A percentile compares a stretch with the other conserved stretches of the same genome.
These are phyloP conservation scores for Podila horticola DNA, from an alignment of 192 early-diverging fungal species.

Conservation along the genomic window DNA sequence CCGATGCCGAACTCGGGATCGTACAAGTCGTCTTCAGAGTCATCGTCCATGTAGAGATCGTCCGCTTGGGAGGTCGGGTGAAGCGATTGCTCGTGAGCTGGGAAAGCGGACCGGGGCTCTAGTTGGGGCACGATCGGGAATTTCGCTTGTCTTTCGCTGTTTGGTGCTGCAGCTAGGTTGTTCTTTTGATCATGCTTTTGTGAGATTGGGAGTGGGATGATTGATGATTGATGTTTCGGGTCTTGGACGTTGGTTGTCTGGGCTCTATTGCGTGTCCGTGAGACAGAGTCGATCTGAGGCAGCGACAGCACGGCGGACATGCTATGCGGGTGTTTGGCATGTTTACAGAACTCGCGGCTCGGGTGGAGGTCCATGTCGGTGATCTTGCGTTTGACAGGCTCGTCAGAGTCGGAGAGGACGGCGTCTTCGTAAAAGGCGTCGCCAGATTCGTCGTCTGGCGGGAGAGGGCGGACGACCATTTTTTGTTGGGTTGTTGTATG, in stretches of 20 bases:
- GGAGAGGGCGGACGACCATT: not conserved
- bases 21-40: slow-evolving; percentile 38
- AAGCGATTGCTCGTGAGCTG: not conserved
- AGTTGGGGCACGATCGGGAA: not conserved
- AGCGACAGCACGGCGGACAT: not conserved
- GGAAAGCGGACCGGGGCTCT: not conserved
- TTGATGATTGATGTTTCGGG: too few species aligned
- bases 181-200: too few species aligned
- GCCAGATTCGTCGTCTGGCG: not conserved
- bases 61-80: not conserved
- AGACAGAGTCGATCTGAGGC: not conserved
- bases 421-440: not conserved
- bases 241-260: not conserved
- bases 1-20: slow-evolving; percentile 43
- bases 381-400: not conserved
- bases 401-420: not conserved
- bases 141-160: too few species aligned
- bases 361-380: not conserved
- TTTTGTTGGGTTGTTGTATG: not conserved
- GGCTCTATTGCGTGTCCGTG: not conserved
- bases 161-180: too few species aligned
- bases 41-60: not conserved
- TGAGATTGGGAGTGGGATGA: too few species aligned
- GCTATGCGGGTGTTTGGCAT: not conserved
- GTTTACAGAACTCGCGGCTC: not conserved